Percentiles rank a stretch among this genome's conserved stretches.
These are phyloP conservation scores for Chalaropsis ovoidea DNA, from an alignment of 2,329 filamentous ascomycete species.

Conservation along the genomic window DNA sequence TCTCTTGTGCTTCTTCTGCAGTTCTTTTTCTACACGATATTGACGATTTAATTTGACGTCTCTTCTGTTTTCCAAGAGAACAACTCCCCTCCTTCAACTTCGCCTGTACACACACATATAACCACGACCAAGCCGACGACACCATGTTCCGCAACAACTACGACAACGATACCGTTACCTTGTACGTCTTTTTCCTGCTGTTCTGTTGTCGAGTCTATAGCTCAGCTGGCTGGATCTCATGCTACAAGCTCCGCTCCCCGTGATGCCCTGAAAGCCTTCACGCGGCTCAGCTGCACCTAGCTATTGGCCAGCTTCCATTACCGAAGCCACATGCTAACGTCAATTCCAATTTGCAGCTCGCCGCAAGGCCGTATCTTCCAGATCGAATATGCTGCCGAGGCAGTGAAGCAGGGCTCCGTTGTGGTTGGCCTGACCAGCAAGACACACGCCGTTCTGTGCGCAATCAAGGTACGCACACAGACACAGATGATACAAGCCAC, in stretches of 20 bases:
- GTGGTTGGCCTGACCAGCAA: slow-evolving; percentile 96
- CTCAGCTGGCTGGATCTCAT: not conserved
- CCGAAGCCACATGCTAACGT: slow-evolving; percentile 21
- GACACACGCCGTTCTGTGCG: slow-evolving; percentile 90
- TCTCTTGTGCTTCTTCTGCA: not conserved
- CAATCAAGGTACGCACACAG: slow-evolving; percentile 66
- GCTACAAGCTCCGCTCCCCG: not conserved
- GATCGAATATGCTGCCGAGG: slow-evolving; percentile 97
- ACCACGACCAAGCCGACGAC: slow-evolving; percentile 28
- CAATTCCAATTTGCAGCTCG: slow-evolving; percentile 51
- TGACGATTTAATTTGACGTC: not conserved
- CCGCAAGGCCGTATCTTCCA: slow-evolving; percentile 99
- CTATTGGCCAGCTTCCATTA: not conserved
- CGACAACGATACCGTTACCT: slow-evolving; percentile 99
- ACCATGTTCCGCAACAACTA: slow-evolving; percentile 99
- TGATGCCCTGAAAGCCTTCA: not conserved
- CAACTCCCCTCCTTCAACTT: slow-evolving; percentile 9
- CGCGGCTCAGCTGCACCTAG: not conserved
- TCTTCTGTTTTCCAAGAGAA: not conserved
- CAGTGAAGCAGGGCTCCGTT: slow-evolving; percentile 97
- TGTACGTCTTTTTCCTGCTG: slow-evolving; percentile 50
- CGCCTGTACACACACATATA: not conserved
- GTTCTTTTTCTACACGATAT: slow-evolving; percentile 3
- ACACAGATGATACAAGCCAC: not conserved
- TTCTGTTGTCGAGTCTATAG: not conserved